These are phyloP conservation scores for Arctium lappa DNA, from an alignment of 129 eudicot genomes.

Conservation along the genomic window DNA sequence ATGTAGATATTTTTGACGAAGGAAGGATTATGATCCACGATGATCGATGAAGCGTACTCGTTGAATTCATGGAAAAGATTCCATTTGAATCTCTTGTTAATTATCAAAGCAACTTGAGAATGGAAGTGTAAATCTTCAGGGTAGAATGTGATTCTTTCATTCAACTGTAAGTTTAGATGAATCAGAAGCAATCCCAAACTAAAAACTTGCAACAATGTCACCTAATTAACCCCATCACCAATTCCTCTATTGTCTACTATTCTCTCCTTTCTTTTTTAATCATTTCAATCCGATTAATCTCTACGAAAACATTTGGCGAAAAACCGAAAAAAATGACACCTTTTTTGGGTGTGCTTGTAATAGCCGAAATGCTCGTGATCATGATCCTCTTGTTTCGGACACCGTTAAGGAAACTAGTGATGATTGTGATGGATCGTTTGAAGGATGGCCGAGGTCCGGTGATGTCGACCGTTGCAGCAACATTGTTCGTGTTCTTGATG, in stretches of 20 bases:
- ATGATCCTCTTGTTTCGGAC: slow-evolving; percentile 64
- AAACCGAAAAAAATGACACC: slow-evolving; percentile 21
- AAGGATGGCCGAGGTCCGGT: slow-evolving; percentile 59
- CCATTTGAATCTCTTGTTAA: neutral
- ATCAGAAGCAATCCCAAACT: slow-evolving; percentile 14
- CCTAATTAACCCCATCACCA: neutral
- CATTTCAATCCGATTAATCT: neutral
- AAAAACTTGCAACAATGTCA: slow-evolving; percentile 3
- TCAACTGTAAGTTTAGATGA: slow-evolving; percentile 23
- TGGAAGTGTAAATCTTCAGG: slow-evolving; percentile 17
- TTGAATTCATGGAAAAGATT: no score
- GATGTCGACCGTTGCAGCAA: slow-evolving; percentile 43
- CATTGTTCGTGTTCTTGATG: slow-evolving; percentile 49
- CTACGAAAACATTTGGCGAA: neutral
- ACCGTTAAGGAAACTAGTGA: slow-evolving; percentile 63
- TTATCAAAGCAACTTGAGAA: slow-evolving; percentile 16
- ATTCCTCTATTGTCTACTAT: neutral
- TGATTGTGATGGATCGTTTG: slow-evolving; percentile 44
- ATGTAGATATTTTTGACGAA: no score
- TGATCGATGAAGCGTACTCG: no score
- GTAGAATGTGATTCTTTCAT: slow-evolving; percentile 35
- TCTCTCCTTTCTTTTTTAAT: neutral
- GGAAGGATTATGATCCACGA: no score
- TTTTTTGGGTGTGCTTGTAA: slow-evolving; percentile 34
- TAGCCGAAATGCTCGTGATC: slow-evolving; percentile 45